Base-by-base conservation (phyloP, 225 moss, liverwort and hornwort species). In the Antitrichia curtipendula region DNA sequence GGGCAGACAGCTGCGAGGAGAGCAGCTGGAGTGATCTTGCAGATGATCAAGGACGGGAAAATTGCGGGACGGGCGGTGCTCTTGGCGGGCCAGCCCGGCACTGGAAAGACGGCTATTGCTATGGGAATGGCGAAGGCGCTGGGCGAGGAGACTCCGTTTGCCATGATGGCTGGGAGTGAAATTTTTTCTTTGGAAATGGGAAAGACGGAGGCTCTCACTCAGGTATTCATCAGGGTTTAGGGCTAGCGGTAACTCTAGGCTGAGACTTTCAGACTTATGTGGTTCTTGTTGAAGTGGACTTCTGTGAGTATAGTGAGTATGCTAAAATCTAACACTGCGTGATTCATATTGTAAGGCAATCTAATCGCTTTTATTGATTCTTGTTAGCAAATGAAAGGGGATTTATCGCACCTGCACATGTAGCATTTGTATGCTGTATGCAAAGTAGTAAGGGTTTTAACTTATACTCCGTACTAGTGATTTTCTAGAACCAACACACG, bases 11-110 rank as follows among this genome's bases (percentile, higher is more conserved):
- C 95, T 90, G 97, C 97, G n/a, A 89, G 97, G 88, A 94, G 95
- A 91, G 97, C 95, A 41, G 97, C 97, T 16, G 97, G 97, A 80
- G 93, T 96, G 75, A 97, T 97, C 52, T 76, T 97, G 91, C 97
- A 96, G 88, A 95, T 96, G 96, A 96, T 96, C 80, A 96, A 92
- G 90, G 96, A 96, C 52, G 96, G 96, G 25, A 95, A 94, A 75
- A 96, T 96, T 91, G 96, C 96, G 32, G 96, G 96, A 14, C 92
- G 96, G 31, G 95, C 94, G 78, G 94, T 96, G 81, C 90, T 50
- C 50, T 50, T 50, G 50, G 50, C 50, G 15, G 50, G 50, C 15
- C 50, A 50, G 15, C 50, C 50, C 50, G 50, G 50, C 50, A 50
- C 50, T 4, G 50, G 50, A 50, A 50, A 50, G 50, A 50, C 50